A percentile compares a stretch with the other conserved stretches of the same genome.
phyloP scores from a whole-genome alignment of 1,284 basidiomycete species.

The Phellopilus nigrolimitatus region DNA sequence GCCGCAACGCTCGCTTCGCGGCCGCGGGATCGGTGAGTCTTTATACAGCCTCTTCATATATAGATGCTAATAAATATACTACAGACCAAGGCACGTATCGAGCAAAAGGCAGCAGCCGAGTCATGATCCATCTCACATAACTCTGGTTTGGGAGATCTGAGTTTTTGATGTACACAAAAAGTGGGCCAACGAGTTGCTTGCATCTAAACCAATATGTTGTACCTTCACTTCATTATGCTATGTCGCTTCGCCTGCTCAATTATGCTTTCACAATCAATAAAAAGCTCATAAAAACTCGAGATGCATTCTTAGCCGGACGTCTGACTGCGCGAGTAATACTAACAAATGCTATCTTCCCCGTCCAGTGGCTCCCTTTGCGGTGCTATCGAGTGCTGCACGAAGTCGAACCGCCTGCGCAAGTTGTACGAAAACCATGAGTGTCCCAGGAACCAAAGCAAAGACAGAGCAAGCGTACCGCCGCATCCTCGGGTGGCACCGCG shows the following conservation, averaged over 20 bases:
- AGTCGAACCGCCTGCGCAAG: slow-evolving; percentile 15
- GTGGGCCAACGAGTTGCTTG: not conserved
- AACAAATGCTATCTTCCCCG: slow-evolving; percentile 38
- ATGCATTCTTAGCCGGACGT: slow-evolving; percentile 22
- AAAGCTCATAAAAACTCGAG: slow-evolving; percentile 19
- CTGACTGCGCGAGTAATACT: slow-evolving; percentile 51
- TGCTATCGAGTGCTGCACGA: slow-evolving; percentile 20
- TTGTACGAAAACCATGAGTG: not conserved
- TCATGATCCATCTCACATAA: slow-evolving; percentile 32
- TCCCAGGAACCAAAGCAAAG: not conserved
- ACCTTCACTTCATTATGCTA: slow-evolving; percentile 21
- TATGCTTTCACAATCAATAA: slow-evolving; percentile 23
- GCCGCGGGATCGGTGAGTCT: slow-evolving; percentile 71
- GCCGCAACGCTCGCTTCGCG: slow-evolving; percentile 79
- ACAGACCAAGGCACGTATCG: slow-evolving; percentile 60
- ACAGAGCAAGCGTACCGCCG: slow-evolving; percentile 49
- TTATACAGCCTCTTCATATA: slow-evolving; percentile 1
- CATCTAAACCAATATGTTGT: slow-evolving; percentile 9
- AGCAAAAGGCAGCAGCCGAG: slow-evolving; percentile 44
- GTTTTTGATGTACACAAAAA: not conserved
- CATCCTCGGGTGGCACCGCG: slow-evolving; percentile 72
- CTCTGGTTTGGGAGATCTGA: slow-evolving; percentile 2
- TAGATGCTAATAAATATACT: slow-evolving; percentile 5
- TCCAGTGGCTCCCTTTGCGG: slow-evolving; percentile 9
- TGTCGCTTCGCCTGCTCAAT: slow-evolving; percentile 21